These are phyloP conservation scores for Batrachochytrium dendrobatidis DNA, from an alignment of 371 early-diverging fungal genomes.

Conservation along the genomic window DNA sequence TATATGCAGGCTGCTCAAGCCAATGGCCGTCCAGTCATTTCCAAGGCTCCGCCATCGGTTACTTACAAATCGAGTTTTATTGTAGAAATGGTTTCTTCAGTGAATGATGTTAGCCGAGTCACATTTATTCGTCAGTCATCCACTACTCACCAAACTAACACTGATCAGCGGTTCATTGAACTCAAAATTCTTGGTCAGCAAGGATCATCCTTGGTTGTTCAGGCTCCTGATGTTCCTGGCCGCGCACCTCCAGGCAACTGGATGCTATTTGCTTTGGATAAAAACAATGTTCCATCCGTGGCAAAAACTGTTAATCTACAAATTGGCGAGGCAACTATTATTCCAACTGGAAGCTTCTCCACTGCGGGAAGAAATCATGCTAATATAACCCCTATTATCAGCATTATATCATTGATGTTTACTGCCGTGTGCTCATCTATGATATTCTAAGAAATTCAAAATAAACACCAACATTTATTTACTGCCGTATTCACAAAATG, in stretches of 20 bases:
- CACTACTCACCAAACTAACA: conserved; percentile 26
- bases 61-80: conserved; percentile 19
- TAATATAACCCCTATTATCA: too few species aligned
- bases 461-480: too few species aligned
- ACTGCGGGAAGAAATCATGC: too few species aligned
- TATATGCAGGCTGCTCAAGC: conserved; percentile 16
- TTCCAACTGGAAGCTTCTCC: too few species aligned
- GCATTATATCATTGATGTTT: too few species aligned
- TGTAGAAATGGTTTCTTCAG: conserved; percentile 4
- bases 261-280: conserved; percentile 24
- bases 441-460: too few species aligned
- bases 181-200: conserved; percentile 10
- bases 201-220: conserved; percentile 3
- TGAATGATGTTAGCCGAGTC: conserved; percentile 6
- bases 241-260: conserved; percentile 30
- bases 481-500: too few species aligned
- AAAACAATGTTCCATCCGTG: conserved; percentile 13
- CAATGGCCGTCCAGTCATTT: conserved; percentile 14
- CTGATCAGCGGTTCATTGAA: conserved; percentile 24
- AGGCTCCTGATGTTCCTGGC: conserved; percentile 13
- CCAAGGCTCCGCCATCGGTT: conserved; percentile 8
- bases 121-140: conserved; percentile 20
- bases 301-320: not conserved
- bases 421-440: too few species aligned
- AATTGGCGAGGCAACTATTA: not conserved